These are phyloP conservation scores for Salix koriyanagi DNA, from an alignment of 345 rosid genomes.

Conservation along the genomic window DNA sequence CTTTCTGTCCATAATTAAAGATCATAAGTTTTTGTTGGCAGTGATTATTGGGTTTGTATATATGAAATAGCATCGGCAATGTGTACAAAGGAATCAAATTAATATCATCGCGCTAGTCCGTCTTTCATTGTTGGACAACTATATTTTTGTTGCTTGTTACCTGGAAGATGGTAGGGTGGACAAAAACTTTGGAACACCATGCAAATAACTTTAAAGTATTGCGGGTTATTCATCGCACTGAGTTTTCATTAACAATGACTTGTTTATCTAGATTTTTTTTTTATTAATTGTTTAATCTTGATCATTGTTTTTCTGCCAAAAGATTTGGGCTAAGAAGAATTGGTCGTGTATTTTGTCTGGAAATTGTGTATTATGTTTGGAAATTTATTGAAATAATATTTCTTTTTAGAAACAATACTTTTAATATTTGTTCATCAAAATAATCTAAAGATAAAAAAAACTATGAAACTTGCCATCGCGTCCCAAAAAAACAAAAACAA, in stretches of 20 bases:
- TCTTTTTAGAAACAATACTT: too few relatives aligned
- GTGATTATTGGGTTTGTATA: slow-evolving; percentile 16
- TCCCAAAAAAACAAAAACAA: too few relatives aligned
- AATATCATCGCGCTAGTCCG: not conserved
- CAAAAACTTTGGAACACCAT: not conserved
- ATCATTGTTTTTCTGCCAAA: not conserved
- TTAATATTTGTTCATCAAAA: too few relatives aligned
- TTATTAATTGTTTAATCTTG: not conserved
- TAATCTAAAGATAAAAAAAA: too few relatives aligned
- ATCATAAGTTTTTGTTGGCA: not conserved
- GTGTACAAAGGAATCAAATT: not conserved
- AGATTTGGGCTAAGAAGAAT: too few relatives aligned
- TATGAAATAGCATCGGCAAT: slow-evolving; percentile 1
- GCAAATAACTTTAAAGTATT: not conserved
- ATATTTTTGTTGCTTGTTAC: not conserved
- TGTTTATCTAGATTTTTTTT: not conserved
- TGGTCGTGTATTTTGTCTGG: too few relatives aligned
- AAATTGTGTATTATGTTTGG: too few relatives aligned
- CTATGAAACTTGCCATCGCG: too few relatives aligned
- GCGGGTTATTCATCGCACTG: not conserved
- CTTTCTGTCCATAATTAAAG: slow-evolving; percentile 10
- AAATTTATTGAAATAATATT: too few relatives aligned
- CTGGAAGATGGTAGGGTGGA: not conserved
- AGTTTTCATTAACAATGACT: not conserved
- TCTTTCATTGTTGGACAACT: not conserved